Conservation (phyloP, 352 stramenopile species). For the Lagenidium giganteum region DNA sequence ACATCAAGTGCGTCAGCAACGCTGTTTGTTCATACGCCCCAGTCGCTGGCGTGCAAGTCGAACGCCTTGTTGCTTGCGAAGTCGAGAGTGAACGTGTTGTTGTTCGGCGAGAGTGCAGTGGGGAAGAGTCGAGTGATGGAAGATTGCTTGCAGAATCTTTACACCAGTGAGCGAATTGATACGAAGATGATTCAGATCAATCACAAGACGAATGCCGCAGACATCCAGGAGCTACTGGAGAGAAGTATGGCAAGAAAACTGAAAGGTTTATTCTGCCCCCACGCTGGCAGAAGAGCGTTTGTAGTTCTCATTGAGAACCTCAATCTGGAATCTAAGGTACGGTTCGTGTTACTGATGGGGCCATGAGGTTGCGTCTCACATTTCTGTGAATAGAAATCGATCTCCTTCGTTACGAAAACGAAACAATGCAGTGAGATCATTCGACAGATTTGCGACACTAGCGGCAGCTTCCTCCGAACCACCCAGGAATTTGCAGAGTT, state of each 20-base stretch:
- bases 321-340: slow-evolving; percentile 47
- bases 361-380: background rate
- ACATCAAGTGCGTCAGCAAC: slow-evolving; percentile 9
- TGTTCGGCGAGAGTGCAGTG: slow-evolving; percentile 38
- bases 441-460: slow-evolving; percentile 51
- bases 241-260: slow-evolving; percentile 39
- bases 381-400: slow-evolving; percentile 7
- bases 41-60: slow-evolving; percentile 32
- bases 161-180: slow-evolving; percentile 26
- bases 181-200: slow-evolving; percentile 29
- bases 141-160: slow-evolving; percentile 28
- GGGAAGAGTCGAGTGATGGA: slow-evolving; percentile 49
- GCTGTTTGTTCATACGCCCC: slow-evolving; percentile 43
- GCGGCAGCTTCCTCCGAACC: slow-evolving; percentile 40
- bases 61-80: slow-evolving; percentile 26
- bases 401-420: background rate
- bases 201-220: slow-evolving; percentile 9
- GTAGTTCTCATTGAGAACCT: slow-evolving; percentile 55
- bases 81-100: slow-evolving; percentile 37
- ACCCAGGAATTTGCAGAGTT: slow-evolving; percentile 61
- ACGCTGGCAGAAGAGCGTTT: slow-evolving; percentile 32
- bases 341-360: background rate
- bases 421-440: slow-evolving; percentile 45
- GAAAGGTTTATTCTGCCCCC: slow-evolving; percentile 49
- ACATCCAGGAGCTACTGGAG: slow-evolving; percentile 36